Evolutionary conservation across 2,329 filamentous ascomycete species (phyloP).

Genomic region (Xylaria polymorpha): DNA sequence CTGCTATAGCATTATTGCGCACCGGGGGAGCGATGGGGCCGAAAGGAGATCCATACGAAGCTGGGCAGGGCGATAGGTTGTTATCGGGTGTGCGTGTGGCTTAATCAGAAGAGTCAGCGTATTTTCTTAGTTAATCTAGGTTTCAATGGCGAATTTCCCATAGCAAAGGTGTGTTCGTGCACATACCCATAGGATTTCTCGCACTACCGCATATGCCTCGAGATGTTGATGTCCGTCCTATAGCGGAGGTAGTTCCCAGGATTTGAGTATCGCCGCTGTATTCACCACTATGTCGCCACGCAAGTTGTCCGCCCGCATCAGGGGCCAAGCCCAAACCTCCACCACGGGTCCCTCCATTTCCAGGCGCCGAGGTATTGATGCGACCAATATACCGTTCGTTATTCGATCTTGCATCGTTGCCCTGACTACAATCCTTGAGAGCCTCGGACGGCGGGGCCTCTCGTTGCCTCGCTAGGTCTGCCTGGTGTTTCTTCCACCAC

Average conservation of each 20-base stretch:
- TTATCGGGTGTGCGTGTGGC: conserved; percentile 12
- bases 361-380: conserved; percentile 10
- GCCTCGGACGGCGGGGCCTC: conserved; percentile 34
- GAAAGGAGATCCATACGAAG: conserved; percentile 47
- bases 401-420: conserved; percentile 3
- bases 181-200: conserved; percentile 41
- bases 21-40: conserved; percentile 50
- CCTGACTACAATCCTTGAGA: conserved; percentile 5
- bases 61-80: conserved; percentile 29
- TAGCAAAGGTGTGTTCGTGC: background rate
- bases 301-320: conserved; percentile 29
- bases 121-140: background rate
- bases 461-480: conserved; percentile 55
- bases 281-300: conserved; percentile 40
- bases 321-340: conserved; percentile 20
- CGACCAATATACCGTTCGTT: conserved; percentile 20
- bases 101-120: conserved; percentile 2
- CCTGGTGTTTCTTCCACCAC: conserved; percentile 69
- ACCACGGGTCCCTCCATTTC: conserved; percentile 17
- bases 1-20: conserved; percentile 26
- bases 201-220: conserved; percentile 22
- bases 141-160: background rate
- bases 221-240: conserved; percentile 18
- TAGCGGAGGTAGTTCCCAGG: conserved; percentile 23
- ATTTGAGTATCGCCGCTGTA: conserved; percentile 31